Evolutionary conservation across 495 filamentous ascomycete species (phyloP), one percentile per base, ranked within the genome.

Genomic region (Podospora sp.): DNA sequence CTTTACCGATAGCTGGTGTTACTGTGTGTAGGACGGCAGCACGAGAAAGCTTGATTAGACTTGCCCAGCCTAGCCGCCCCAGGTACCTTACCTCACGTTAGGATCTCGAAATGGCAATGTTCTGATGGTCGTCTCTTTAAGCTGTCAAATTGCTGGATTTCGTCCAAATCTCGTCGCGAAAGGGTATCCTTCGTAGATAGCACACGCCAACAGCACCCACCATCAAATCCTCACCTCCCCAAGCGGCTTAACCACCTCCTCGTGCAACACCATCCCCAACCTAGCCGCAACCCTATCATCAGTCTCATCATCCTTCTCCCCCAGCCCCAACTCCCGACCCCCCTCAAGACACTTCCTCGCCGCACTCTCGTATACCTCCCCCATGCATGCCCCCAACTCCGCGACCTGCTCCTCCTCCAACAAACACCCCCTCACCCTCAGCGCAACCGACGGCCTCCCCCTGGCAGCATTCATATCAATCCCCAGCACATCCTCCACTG

Each of bases 401-500:
- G 71, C 68, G 3, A 78, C 71, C 50, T 69, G 67, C 14, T 70
- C 68, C 5, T 68, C 62, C 46, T 62, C 67, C 2, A 79, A 66
- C 59, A 79, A 67, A 0, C 62, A 65, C 27, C 72, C 55, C 1
- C 76, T 72, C 12, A 79, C 73, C 3, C 69, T 57, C 16, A 78
- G 60, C 11, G 77, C 72, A 25, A 77, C 65, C 1, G 72, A 74
- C 20, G 75, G 72, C 51, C 73, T 60, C 0, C 66, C 66, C 11
- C 73, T 63, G 7, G 71, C 70, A 5, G 51, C 68, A 29, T 74
- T 68, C 51, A 72, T 52, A 66, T 77, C 68, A 49, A 86, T 78
- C 0, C 67, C 72, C 18, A 86, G 64, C 8, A 86, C 77, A 11
- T 67, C 24, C n/a, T 84, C 81, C n/a, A 86, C 75, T 14, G 80